Evolutionary conservation across 495 filamentous ascomycete species (phyloP).

Genomic region (Jackrogersella multiformis): DNA sequence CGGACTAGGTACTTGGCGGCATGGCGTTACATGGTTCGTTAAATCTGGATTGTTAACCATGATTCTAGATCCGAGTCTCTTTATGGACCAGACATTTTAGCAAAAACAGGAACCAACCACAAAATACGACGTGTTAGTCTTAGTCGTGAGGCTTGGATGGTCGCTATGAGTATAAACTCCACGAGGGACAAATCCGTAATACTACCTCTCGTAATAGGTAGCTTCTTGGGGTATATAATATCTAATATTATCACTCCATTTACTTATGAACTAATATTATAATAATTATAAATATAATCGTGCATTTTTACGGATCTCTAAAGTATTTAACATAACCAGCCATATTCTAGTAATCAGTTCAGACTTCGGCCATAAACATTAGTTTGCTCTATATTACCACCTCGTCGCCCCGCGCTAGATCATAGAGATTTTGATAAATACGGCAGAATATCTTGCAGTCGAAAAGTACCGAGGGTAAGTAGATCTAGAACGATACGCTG

Average conservation of each 20-base stretch:
- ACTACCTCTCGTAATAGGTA: background rate
- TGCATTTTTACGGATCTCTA: too few species aligned
- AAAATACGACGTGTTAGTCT: background rate
- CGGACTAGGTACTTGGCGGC: constrained; percentile 14
- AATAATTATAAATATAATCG: too few species aligned
- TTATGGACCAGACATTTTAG: constrained; percentile 4
- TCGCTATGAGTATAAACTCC: background rate
- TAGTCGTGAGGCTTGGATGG: background rate
- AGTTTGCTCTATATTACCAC: too few species aligned
- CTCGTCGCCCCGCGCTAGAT: background rate
- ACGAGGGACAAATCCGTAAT: background rate
- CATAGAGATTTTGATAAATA: background rate
- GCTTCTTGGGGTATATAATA: too few species aligned
- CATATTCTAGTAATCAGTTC: too few species aligned
- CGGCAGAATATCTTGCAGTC: background rate
- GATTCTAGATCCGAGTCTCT: constrained; percentile 14
- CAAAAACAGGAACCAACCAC: background rate
- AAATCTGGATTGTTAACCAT: constrained; percentile 23
- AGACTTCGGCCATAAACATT: too few species aligned
- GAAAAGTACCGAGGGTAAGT: background rate
- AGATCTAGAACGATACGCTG: background rate
- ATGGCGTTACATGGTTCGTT: constrained; percentile 17
- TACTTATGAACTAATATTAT: too few species aligned
- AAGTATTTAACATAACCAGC: too few species aligned
- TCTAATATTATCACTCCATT: too few species aligned